A percentile compares a stretch with the other conserved stretches of the same genome.
These are phyloP conservation scores for Hypomontagnella monticulosa DNA, from an alignment of 495 filamentous ascomycete species.

Conservation along the genomic window DNA sequence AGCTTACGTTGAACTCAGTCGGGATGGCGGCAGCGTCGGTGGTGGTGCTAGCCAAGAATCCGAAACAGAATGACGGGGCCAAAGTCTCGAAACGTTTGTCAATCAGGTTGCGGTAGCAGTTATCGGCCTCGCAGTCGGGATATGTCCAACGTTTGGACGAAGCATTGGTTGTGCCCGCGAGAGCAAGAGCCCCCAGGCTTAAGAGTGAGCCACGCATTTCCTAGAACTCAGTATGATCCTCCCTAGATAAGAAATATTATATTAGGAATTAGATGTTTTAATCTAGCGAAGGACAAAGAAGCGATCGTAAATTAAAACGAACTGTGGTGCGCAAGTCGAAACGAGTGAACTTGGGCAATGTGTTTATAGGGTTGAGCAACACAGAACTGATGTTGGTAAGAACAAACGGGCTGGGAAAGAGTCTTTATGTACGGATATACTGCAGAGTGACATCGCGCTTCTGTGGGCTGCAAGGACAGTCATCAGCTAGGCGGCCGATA, in stretches of 20 bases:
- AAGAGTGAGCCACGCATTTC: conserved; percentile 30
- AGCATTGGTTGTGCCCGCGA: conserved; percentile 31
- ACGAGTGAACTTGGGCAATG: conserved; percentile 39
- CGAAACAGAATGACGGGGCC: too few relatives aligned
- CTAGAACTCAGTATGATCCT: conserved; percentile 2
- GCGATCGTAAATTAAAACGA: conserved; percentile 26
- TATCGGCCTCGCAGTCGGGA: too few relatives aligned
- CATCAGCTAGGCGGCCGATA: conserved; percentile 19
- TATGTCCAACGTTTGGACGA: conserved; percentile 8
- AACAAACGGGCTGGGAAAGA: conserved; percentile 15
- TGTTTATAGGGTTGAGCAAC: conserved; percentile 32
- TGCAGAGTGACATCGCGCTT: conserved; percentile 35
- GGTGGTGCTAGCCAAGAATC: too few relatives aligned
- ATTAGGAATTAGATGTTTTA: conserved; percentile 30
- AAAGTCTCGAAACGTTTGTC: too few relatives aligned
- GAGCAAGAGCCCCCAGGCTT: conserved; percentile 36
- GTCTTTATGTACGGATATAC: conserved; percentile 30
- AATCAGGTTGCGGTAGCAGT: too few relatives aligned
- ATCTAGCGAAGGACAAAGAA: conserved; percentile 25
- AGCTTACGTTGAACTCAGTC: too few relatives aligned
- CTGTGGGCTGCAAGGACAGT: conserved; percentile 12
- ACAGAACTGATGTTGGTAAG: conserved; percentile 2
- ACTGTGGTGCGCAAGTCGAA: conserved; percentile 31
- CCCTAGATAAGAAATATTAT: conserved; percentile 20
- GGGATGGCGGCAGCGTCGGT: too few relatives aligned